Conservation (phyloP, 371 early-diverging fungal species). For the Cladochytrium tenue region DNA sequence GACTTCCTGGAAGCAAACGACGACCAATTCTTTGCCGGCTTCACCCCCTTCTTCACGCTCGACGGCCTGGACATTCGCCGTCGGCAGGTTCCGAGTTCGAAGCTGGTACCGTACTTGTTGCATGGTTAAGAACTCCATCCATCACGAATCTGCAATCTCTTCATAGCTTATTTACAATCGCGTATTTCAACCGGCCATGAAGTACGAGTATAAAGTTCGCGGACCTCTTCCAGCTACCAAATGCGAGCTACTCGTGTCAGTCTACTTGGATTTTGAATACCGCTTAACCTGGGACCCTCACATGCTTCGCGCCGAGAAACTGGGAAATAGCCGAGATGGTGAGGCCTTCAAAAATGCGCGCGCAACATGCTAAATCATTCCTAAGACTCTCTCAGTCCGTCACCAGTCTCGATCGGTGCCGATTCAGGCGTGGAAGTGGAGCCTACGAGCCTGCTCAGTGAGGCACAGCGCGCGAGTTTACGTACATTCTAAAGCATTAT, state of each 20-base stretch:
- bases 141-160: too few relatives aligned
- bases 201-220: conserved; percentile 16
- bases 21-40: conserved; percentile 5
- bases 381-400: neutral
- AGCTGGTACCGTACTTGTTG: too few relatives aligned
- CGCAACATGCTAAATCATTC: neutral
- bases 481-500: neutral
- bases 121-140: too few relatives aligned
- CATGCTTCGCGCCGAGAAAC: conserved; percentile 3
- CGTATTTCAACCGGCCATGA: neutral
- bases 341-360: too few relatives aligned
- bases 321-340: too few relatives aligned
- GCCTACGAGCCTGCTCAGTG: neutral
- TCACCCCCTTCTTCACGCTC: conserved; percentile 11
- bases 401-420: neutral
- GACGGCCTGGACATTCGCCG: conserved; percentile 15
- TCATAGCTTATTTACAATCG: too few relatives aligned
- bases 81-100: conserved; percentile 7
- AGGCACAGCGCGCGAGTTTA: too few relatives aligned
- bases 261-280: conserved; percentile 23
- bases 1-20: conserved; percentile 1
- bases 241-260: neutral
- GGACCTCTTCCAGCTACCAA: conserved; percentile 9
- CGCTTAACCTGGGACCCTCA: conserved; percentile 17
- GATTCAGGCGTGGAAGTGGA: conserved; percentile 15